These are phyloP conservation scores for Lentithecium fluviatile DNA, from an alignment of 495 filamentous ascomycete genomes.

Conservation along the genomic window DNA sequence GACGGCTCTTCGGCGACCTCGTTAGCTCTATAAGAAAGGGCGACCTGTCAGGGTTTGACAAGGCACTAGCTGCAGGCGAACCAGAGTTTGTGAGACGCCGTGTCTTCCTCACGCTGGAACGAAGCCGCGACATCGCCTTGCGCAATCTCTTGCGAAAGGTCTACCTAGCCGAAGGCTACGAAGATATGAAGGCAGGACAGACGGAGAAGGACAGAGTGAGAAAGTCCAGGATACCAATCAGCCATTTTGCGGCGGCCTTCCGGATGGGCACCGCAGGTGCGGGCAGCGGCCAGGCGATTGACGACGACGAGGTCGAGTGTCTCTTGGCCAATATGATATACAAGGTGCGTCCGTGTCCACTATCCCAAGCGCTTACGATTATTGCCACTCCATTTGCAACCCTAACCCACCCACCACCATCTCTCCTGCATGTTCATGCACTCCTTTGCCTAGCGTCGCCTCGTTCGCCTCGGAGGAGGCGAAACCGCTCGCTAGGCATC, in stretches of 20 bases:
- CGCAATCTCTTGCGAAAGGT: constrained; percentile 90
- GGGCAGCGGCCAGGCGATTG: constrained; percentile 59
- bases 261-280: constrained; percentile 47
- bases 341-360: constrained; percentile 84
- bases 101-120: constrained; percentile 90
- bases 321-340: constrained; percentile 92
- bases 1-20: constrained; percentile 74
- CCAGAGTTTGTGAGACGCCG: constrained; percentile 90
- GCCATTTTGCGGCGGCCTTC: constrained; percentile 71
- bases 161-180: constrained; percentile 75
- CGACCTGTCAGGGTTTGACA: constrained; percentile 80
- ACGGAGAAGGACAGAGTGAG: constrained; percentile 52
- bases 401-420: constrained; percentile 30
- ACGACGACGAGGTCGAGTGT: constrained; percentile 94
- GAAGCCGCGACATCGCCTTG: constrained; percentile 84
- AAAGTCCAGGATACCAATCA: constrained; percentile 74
- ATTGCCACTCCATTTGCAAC: constrained; percentile 24
- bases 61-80: constrained; percentile 75
- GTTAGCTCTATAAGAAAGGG: constrained; percentile 73
- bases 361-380: constrained; percentile 7
- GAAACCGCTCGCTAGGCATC: constrained; percentile 8
- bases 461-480: constrained; percentile 13
- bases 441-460: constrained; percentile 1
- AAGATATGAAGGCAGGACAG: constrained; percentile 66
- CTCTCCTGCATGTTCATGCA: constrained; percentile 5